These are phyloP conservation scores for Marasmius oreades DNA, from an alignment of 1,284 basidiomycete genomes.

Conservation along the genomic window DNA sequence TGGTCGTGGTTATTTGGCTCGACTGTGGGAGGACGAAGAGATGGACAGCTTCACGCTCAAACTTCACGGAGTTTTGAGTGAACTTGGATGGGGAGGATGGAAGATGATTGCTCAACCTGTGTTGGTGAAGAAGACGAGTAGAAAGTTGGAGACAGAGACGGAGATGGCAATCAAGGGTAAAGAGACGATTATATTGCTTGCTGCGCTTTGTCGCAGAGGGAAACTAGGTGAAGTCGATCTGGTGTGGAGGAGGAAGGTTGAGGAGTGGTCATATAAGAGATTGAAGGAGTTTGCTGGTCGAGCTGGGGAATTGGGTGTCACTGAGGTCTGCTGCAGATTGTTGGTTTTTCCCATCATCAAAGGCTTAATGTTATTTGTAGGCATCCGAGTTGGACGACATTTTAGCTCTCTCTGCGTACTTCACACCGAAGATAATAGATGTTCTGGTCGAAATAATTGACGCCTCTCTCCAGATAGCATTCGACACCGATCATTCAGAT, in stretches of 20 bases:
- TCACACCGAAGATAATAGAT: constrained; percentile 41
- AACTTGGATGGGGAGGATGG: constrained; percentile 72
- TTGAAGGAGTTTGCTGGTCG: constrained; percentile 31
- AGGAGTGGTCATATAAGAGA: constrained; percentile 39
- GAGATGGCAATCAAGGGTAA: constrained; percentile 36
- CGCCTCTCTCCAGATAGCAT: constrained; percentile 30
- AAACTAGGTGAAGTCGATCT: constrained; percentile 53
- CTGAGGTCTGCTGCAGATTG: constrained; percentile 23
- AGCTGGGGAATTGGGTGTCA: constrained; percentile 23
- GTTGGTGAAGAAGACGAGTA: constrained; percentile 47
- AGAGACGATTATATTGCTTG: constrained; percentile 46
- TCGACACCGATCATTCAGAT: not conserved
- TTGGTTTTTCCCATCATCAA: not conserved
- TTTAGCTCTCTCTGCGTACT: constrained; percentile 42
- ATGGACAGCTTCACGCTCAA: constrained; percentile 41
- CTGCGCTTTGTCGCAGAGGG: constrained; percentile 40
- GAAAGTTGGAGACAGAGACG: constrained; percentile 28
- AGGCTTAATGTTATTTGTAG: constrained; percentile 22
- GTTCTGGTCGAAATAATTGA: constrained; percentile 50
- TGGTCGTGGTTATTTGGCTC: constrained; percentile 58
- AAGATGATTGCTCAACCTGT: constrained; percentile 58
- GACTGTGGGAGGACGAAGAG: constrained; percentile 33
- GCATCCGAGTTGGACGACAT: constrained; percentile 48
- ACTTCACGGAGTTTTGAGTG: constrained; percentile 56
- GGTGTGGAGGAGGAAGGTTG: constrained; percentile 52